Base-by-base conservation (phyloP, 2,329 filamentous ascomycete genomes). In the Exophiala sideris region DNA sequence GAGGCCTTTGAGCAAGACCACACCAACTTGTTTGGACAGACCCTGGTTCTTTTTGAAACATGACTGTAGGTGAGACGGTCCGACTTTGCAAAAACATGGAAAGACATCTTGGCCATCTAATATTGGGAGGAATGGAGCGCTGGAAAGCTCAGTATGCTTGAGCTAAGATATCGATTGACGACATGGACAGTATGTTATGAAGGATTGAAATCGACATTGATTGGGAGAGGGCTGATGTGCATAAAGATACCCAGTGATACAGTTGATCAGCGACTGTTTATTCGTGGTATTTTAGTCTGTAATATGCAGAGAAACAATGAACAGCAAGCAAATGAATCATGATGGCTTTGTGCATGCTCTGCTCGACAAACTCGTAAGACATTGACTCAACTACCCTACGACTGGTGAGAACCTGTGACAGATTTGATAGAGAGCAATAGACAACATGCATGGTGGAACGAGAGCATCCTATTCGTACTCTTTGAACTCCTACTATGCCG, bases 11-110 rank as follows among this genome's bases (percentile, higher is more conserved):
- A 85, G 61, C 70, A 68, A 48, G 82, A 86, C 68, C 87, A 88
- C 71, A 74, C 80, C 52, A 86, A 83, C 69, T 83, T 77, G 62
- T 88, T 84, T 65, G 85, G 83, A 62, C 82, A 81, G 3, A 81
- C 82, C 21, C 70, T 87, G 54, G 80, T 81, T 21, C 64, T 76
- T 46, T 84, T 84, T 54, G 47, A 65, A 41, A 50, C 54, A 29
- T 61, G 47, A 57, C 33, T 3, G 33, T 33, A 36, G 11, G 14
- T 7, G 9, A 12, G 14, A 18, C 21, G 41, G 18, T n/a, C n/a
- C 32, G 41, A 29, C 21, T 36, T 42, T 42, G 12, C 40, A 42
- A 18, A 42, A 24, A 45, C 29, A 34, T 45, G 18, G 21, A 24
- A 32, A 40, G 11, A n/a, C 46, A 32, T 34, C 24, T 48, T 33